Percentiles rank a stretch among this genome's conserved stretches.
These are phyloP conservation scores for Cyclotella choctawhatcheeana DNA, from an alignment of 108 stramenopile species.

Conservation along the genomic window DNA sequence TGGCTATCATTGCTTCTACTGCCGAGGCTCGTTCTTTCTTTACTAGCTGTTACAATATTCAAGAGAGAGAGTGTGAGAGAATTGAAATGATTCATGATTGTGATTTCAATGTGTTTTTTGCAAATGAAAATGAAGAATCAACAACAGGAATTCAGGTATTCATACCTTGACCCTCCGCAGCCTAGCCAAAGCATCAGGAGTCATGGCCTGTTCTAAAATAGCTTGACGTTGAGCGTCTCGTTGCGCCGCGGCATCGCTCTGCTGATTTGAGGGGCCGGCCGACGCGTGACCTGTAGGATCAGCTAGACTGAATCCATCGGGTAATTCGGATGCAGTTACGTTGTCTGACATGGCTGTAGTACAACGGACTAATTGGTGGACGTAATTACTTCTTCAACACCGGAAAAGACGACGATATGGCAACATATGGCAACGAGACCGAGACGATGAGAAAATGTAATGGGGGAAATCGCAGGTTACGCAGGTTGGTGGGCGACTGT, in stretches of 20 bases:
- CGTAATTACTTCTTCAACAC: no score
- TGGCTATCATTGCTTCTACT: conserved; percentile 68
- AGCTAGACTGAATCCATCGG: conserved; percentile 56
- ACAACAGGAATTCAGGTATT: no score
- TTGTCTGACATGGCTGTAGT: conserved; percentile 9
- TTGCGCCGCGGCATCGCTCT: conserved; percentile 29
- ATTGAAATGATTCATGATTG: no score
- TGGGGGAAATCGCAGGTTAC: no score
- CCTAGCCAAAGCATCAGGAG: conserved; percentile 79
- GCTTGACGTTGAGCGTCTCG: conserved; percentile 71
- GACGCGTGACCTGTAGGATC: conserved; percentile 23
- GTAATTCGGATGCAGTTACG: conserved; percentile 49
- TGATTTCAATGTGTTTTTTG: no score
- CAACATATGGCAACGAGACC: no score
- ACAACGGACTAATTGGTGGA: no score
- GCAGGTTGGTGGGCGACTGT: no score
- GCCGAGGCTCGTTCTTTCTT: conserved; percentile 63
- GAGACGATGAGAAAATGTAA: no score
- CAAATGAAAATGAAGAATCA: not conserved
- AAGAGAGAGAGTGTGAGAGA: not conserved
- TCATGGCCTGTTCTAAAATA: conserved; percentile 82
- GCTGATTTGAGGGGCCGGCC: conserved; percentile 13
- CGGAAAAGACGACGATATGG: no score
- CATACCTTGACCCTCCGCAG: conserved; percentile 74
- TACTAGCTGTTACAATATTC: conserved; percentile 50